Base-by-base conservation (phyloP, 2,329 filamentous ascomycete species). In the Penicillium fuscoglaucum region DNA sequence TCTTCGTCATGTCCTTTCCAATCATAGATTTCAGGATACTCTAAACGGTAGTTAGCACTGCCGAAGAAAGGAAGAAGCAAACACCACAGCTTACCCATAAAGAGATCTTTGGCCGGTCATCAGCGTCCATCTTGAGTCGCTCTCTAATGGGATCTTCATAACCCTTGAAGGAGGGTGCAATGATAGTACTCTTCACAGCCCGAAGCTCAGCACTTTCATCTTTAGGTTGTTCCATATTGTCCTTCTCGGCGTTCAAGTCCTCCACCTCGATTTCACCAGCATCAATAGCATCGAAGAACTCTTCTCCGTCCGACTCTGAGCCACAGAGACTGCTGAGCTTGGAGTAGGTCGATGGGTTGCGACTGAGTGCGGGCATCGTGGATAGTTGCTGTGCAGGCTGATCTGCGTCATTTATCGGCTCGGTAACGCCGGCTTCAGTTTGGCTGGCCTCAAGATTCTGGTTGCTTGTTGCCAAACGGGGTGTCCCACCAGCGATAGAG, bases 1-100 rank as follows among this genome's bases (percentile, higher is more conserved):
- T 99, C 80, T 96, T 98, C 39, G 95, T 98, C 95, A 99, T 98
- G 72, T 99, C 95, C 75, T 99, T 98, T 63, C 95, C 95, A 76
- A 99, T 96, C 95, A 99, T 98, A 24, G 93, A 98, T 79, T 98
- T 99, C 63, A 99, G 80, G 67, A 99, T 97, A 65, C 90, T 89
- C 93, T 97, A 64, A 40, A 50, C 10, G 53, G 17, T 15, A 41
- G 53, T 65, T 35, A 63, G 49, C 35, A n/a, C 33, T 43, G 35
- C 33, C 26, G 29, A 26, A 48, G 31, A 48, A 37, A 35, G 7
- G 4, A 52, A 12, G n/a, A n/a, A 33, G 12, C 26, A 41, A 24
- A 45, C 12, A 19, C 9, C 29, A 49, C 26, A 29, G 63, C 89
- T 78, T 84, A 96, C 93, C 95, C 95, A 99, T 44, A 99, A 86